These are phyloP conservation scores for Penicillium sp. DNA, from an alignment of 2,329 filamentous ascomycete species.

Conservation along the genomic window DNA sequence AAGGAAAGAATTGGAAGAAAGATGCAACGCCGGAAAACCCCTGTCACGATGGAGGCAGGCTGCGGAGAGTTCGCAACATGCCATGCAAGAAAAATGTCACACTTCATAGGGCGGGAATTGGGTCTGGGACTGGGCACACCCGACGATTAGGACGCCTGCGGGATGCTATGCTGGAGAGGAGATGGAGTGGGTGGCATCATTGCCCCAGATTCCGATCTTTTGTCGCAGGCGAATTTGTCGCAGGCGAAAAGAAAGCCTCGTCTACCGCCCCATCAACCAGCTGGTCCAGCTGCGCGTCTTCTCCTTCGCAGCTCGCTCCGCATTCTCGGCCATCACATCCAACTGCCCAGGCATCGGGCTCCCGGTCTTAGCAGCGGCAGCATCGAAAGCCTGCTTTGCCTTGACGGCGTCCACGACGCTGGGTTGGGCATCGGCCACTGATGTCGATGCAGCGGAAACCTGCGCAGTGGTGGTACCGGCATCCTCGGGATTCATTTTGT, in stretches of 20 bases:
- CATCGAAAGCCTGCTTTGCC: slow-evolving; percentile 36
- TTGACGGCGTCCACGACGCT: slow-evolving; percentile 37
- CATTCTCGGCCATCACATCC: slow-evolving; percentile 37
- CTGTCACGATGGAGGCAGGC: slow-evolving; percentile 25
- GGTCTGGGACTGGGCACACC: background rate
- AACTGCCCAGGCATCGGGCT: slow-evolving; percentile 27
- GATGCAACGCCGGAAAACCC: slow-evolving; percentile 34
- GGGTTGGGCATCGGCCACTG: slow-evolving; percentile 18
- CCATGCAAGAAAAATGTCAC: slow-evolving; percentile 22
- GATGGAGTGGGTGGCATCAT: background rate
- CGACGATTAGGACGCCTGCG: background rate
- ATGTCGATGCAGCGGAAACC: slow-evolving; percentile 4
- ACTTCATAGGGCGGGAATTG: slow-evolving; percentile 1
- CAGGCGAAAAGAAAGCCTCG: background rate
- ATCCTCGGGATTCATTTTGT: slow-evolving; percentile 40
- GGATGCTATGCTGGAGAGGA: background rate
- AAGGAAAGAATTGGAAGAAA: slow-evolving; percentile 8
- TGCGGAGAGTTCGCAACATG: slow-evolving; percentile 19
- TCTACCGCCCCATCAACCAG: slow-evolving; percentile 41
- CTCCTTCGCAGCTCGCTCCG: slow-evolving; percentile 36
- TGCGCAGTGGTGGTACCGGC: slow-evolving; percentile 6
- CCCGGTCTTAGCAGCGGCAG: slow-evolving; percentile 23
- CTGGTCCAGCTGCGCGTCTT: slow-evolving; percentile 39
- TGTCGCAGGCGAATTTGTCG: slow-evolving; percentile 1
- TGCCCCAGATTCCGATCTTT: background rate